A percentile compares a stretch with the other conserved stretches of the same genome.
Evolutionary conservation across 495 filamentous ascomycete genomes (phyloP).

Genomic region (Hypomontagnella monticulosa): DNA sequence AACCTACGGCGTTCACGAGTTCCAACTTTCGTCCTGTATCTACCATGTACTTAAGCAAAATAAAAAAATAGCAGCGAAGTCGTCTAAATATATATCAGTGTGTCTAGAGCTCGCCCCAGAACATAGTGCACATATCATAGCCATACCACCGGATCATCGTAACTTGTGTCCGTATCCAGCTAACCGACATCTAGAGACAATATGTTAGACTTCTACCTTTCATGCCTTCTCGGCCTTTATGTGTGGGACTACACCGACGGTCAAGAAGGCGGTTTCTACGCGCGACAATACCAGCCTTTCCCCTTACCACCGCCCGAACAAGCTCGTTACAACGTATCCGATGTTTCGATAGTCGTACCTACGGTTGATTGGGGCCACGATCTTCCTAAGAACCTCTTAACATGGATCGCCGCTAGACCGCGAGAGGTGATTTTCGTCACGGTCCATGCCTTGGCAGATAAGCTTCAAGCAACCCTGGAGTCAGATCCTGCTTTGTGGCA

Average conservation of each 20-base stretch:
- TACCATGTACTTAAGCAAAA: too few relatives aligned
- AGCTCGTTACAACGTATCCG: not conserved
- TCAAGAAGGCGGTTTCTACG: not conserved
- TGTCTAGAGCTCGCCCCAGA: too few relatives aligned
- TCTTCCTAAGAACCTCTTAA: conserved; percentile 8
- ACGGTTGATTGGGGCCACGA: conserved; percentile 30
- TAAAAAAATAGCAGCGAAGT: too few relatives aligned
- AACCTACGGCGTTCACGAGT: too few relatives aligned
- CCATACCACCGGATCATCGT: too few relatives aligned
- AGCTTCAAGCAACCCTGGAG: not conserved
- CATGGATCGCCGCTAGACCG: conserved; percentile 14
- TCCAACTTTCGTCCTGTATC: too few relatives aligned
- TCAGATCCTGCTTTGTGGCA: not conserved
- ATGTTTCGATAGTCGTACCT: conserved; percentile 30
- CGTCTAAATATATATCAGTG: too few relatives aligned
- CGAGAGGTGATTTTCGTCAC: conserved; percentile 37
- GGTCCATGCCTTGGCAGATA: not conserved
- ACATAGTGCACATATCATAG: too few relatives aligned
- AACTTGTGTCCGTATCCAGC: too few relatives aligned
- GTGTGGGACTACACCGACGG: conserved; percentile 31
- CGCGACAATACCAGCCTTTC: conserved; percentile 15
- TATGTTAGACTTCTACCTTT: not conserved
- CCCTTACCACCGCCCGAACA: not conserved
- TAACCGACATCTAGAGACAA: not conserved
- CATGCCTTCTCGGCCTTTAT: conserved; percentile 14